Percentiles rank a stretch among this genome's conserved stretches.
These are phyloP conservation scores for Rhodotorula sp. DNA, from an alignment of 1,284 basidiomycete genomes.

Conservation along the genomic window DNA sequence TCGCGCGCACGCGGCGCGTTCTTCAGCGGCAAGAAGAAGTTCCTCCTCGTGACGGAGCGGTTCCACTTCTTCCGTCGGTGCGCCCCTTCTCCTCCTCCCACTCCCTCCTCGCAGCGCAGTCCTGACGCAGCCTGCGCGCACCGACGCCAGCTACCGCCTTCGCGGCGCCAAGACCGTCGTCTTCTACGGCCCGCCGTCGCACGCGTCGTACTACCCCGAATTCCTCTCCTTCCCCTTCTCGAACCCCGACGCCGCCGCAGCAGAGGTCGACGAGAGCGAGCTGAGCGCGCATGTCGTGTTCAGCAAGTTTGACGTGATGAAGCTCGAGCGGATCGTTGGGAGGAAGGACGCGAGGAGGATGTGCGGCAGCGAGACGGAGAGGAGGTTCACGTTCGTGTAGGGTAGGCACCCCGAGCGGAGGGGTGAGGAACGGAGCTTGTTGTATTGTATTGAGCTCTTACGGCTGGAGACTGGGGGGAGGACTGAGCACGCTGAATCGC, in stretches of 20 bases:
- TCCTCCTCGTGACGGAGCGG: conserved; percentile 89
- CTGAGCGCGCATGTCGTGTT: conserved; percentile 76
- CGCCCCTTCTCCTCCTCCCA: conserved; percentile 21
- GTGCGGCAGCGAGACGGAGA: conserved; percentile 24
- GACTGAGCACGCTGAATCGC: no score
- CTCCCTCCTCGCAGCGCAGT: neutral
- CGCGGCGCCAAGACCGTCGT: conserved; percentile 87
- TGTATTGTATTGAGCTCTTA: no score
- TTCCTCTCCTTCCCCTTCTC: conserved; percentile 77
- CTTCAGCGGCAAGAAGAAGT: conserved; percentile 81
- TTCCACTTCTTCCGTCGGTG: conserved; percentile 96
- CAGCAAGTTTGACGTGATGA: conserved; percentile 84
- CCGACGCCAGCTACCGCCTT: conserved; percentile 70
- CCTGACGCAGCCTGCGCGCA: neutral
- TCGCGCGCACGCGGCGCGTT: conserved; percentile 89
- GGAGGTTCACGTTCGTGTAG: conserved; percentile 38
- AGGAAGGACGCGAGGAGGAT: conserved; percentile 36
- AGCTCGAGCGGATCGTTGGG: conserved; percentile 54
- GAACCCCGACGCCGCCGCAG: conserved; percentile 46
- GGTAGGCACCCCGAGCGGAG: no score
- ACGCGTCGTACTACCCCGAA: conserved; percentile 89
- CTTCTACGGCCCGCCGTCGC: conserved; percentile 89
- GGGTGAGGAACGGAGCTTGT: neutral
- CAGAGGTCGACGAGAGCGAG: conserved; percentile 67
- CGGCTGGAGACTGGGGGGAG: no score